phyloP scores from a whole-genome alignment of 1,139 yeast genomes.

The Sugiyamaella castrensis region DNA sequence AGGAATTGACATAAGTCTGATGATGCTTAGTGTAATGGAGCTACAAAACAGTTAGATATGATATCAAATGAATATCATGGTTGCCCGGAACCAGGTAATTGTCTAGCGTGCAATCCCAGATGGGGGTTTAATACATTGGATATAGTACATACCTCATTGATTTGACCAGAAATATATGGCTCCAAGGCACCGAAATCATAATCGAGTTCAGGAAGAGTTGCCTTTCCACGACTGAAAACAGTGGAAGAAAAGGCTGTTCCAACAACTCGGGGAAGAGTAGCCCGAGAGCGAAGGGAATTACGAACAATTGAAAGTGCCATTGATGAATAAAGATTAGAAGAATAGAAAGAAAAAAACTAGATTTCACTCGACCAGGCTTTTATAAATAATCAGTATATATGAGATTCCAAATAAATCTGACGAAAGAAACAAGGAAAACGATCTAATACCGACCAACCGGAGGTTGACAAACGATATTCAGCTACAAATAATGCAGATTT shows the following conservation, averaged over 20 bases:
- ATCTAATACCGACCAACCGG: too few species aligned
- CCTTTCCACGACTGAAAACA: slow-evolving; percentile 21
- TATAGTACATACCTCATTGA: slow-evolving; percentile 59
- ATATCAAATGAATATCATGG: neutral
- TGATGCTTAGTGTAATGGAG: slow-evolving; percentile 89
- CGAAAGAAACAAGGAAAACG: too few species aligned
- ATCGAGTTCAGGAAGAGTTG: slow-evolving; percentile 69
- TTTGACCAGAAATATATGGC: slow-evolving; percentile 85
- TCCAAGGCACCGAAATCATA: slow-evolving; percentile 88
- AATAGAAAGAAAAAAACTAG: neutral
- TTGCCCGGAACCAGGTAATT: neutral
- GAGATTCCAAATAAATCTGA: too few species aligned
- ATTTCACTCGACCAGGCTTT: neutral
- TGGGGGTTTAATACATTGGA: neutral
- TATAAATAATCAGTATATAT: too few species aligned
- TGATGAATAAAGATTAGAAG: neutral
- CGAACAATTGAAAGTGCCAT: slow-evolving; percentile 18
- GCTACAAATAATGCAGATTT: too few species aligned
- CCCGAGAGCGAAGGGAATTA: slow-evolving; percentile 9
- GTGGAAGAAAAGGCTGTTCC: slow-evolving; percentile 7
- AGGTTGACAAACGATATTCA: too few species aligned
- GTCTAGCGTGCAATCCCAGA: neutral
- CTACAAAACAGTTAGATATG: slow-evolving; percentile 5
- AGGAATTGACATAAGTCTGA: slow-evolving; percentile 89
- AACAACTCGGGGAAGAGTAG: slow-evolving; percentile 6